Evolutionary conservation across 1,284 basidiomycete genomes (phyloP).

Genomic region (Takashimella tepidaria): DNA sequence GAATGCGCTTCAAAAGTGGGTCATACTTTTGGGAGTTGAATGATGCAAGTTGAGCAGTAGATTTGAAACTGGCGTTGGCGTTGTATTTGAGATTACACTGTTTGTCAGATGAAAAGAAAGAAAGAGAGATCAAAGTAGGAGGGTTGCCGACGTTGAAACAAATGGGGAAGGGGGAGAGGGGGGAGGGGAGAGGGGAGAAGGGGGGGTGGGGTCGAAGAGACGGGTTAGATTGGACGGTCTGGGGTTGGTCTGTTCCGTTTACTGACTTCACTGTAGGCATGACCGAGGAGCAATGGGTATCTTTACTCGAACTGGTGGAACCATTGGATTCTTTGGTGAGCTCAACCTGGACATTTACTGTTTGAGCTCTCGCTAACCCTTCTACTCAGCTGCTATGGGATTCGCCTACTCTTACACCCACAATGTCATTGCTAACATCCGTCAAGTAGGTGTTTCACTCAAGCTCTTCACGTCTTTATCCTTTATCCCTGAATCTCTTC

Average conservation of each 20-base stretch:
- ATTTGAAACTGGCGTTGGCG: background rate
- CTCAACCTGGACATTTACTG: no score
- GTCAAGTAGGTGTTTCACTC: conserved; percentile 49
- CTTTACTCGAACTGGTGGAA: conserved; percentile 69
- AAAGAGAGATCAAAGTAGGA: background rate
- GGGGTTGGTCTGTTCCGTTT: no score
- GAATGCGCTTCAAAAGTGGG: conserved; percentile 66
- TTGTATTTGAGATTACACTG: no score
- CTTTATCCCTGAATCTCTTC: no score
- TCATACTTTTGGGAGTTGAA: conserved; percentile 1
- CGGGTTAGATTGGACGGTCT: background rate
- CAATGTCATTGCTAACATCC: conserved; percentile 70
- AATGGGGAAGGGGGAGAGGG: no score
- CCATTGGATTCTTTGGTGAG: conserved; percentile 76
- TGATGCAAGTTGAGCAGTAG: background rate
- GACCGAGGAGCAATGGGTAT: conserved; percentile 81
- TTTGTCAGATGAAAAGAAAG: background rate
- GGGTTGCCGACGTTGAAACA: no score
- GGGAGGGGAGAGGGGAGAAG: no score
- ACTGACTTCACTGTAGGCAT: conserved; percentile 55
- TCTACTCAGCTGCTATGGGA: conserved; percentile 73
- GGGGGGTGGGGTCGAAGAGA: background rate
- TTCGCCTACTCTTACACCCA: conserved; percentile 80
- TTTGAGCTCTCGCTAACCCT: conserved; percentile 7
- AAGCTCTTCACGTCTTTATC: no score